Conservation (phyloP, 129 eudicot genomes). For the Artemisia argyi region DNA sequence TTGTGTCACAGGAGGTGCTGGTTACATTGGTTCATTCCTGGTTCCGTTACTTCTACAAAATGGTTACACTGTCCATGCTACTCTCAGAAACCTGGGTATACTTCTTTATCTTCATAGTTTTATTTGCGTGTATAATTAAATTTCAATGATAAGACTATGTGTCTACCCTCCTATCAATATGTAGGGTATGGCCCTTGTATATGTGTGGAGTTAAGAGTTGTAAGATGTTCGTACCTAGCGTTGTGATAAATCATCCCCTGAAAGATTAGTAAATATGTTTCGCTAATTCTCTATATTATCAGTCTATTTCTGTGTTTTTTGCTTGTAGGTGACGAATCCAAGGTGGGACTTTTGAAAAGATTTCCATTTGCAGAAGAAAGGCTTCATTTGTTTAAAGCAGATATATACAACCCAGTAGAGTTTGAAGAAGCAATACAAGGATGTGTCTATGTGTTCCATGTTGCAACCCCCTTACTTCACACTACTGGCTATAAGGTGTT, state of each 20-base stretch:
- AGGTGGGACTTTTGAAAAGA: conserved; percentile 21
- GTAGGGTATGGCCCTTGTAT: too few relatives aligned
- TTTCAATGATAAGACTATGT: conserved; percentile 37
- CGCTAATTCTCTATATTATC: too few relatives aligned
- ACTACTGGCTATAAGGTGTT: conserved; percentile 29
- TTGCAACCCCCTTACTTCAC: conserved; percentile 36
- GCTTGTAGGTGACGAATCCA: conserved; percentile 40
- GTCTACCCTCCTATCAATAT: not conserved
- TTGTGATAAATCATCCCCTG: too few relatives aligned
- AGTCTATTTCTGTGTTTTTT: too few relatives aligned
- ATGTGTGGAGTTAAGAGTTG: too few relatives aligned
- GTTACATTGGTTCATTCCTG: conserved; percentile 51
- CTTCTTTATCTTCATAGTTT: too few relatives aligned
- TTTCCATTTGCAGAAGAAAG: conserved; percentile 30
- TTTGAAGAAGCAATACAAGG: conserved; percentile 47
- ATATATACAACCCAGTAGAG: not conserved
- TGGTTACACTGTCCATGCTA: conserved; percentile 61
- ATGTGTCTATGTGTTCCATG: conserved; percentile 48
- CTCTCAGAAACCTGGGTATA: conserved; percentile 41
- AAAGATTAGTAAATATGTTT: too few relatives aligned
- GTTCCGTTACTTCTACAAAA: conserved; percentile 41
- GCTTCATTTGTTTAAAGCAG: conserved; percentile 36
- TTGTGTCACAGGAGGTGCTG: conserved; percentile 64
- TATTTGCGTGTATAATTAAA: not conserved
- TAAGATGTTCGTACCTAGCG: too few relatives aligned